Evolutionary conservation across 2,329 filamentous ascomycete species (phyloP).

Genomic region (Trichoderma hamatum): DNA sequence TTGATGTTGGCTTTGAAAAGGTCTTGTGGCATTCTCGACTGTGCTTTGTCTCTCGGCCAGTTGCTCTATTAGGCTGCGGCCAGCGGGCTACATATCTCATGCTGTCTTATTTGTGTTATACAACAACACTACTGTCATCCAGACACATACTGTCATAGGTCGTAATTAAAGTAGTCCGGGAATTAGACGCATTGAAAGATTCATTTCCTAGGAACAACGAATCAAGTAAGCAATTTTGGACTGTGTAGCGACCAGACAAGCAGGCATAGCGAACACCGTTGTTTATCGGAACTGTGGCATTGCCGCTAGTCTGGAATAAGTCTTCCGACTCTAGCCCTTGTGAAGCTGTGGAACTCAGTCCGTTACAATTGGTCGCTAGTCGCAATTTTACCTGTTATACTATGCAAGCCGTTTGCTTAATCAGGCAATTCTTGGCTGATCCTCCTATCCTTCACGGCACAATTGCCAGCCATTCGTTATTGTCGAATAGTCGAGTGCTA

Average conservation of each 20-base stretch:
- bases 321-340: not conserved
- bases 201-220: not conserved
- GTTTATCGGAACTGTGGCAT: not conserved
- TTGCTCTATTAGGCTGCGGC: no score
- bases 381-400: not conserved
- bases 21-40: not conserved
- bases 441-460: not conserved
- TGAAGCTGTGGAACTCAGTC: not conserved
- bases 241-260: not conserved
- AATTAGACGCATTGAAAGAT: not conserved
- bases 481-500: not conserved
- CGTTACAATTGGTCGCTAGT: not conserved
- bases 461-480: not conserved
- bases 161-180: not conserved
- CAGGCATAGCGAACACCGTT: not conserved
- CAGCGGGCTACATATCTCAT: not conserved
- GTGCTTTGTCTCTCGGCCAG: not conserved
- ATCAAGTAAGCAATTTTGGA: not conserved
- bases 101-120: not conserved
- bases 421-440: not conserved
- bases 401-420: not conserved
- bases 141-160: not conserved
- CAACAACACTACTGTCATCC: not conserved
- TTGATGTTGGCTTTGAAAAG: not conserved
- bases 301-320: not conserved